Base-by-base conservation (phyloP, 2,329 filamentous ascomycete species). In the Leptodontidium sp. region DNA sequence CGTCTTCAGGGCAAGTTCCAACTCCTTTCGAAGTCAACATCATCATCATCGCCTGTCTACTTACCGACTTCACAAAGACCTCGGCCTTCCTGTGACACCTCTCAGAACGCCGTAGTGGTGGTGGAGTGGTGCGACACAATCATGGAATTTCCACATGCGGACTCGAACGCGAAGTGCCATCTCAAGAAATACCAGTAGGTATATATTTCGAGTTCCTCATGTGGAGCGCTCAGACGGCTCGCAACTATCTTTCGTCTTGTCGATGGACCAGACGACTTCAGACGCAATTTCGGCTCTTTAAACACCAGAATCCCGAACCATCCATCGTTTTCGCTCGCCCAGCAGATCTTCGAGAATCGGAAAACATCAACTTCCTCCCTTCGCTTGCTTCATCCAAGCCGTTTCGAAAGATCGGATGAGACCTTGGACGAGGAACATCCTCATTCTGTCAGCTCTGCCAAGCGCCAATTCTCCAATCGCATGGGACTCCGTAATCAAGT, bases 331-430 rank as follows among this genome's bases (percentile, higher is more conserved):
- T 40, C 8, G 38, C 50, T 53, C 8, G 38, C 50, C 32, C 26
- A 26, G 52, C 52, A 58, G 55, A 40, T 58, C 55, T 58, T 40
- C 32, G 11, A 58, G 11, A 43, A 12, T 52, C 21, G 49, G 24
- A 26, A 52, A 52, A 7, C 21, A 21, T 21, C n/a, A 6, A 26
- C n/a, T 12, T 26, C 7, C 6, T 21, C 53, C 29, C 17, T 50
- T 21, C n/a, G 35, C 6, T 58, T 58, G 32, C 55, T 40, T 58
- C 32, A 11, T 40, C 55, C 55, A 58, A 40, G 55, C 35, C n/a
- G 64, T 65, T 65, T 65, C 64, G 53, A 59, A 65, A 61, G 17
- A 59, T 65, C 53, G 49, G 64, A 65, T 45, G 64, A 58, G 53
- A 52, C 61, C 17, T n/a, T 2, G n/a, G n/a, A n/a, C 62, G 8